Conservation (phyloP, 257 asterid species). For the Oldenlandia corymbosa region DNA sequence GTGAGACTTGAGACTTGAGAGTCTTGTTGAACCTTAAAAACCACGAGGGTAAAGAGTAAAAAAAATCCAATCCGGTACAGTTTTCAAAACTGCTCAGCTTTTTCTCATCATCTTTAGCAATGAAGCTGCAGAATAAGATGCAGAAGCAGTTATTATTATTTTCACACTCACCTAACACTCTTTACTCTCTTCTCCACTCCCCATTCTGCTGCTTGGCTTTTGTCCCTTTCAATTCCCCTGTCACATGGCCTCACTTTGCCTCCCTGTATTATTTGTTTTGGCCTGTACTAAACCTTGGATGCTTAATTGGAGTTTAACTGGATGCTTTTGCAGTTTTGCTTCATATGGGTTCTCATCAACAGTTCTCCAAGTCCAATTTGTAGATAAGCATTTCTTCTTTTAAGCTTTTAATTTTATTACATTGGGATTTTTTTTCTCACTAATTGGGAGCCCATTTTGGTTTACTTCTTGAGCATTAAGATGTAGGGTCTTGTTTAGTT, state of each 20-base stretch:
- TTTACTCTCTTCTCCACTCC: background rate
- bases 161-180: constrained; percentile 17
- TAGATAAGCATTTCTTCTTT: background rate
- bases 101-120: constrained; percentile 3
- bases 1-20: too few relatives aligned
- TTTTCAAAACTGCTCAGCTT: background rate
- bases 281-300: constrained; percentile 6
- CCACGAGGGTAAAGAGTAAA: background rate
- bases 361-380: too few relatives aligned
- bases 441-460: background rate
- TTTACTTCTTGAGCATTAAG: background rate
- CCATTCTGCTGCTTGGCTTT: constrained; percentile 1
- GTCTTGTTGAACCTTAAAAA: constrained; percentile 6
- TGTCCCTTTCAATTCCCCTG: constrained; percentile 14
- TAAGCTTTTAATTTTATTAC: background rate
- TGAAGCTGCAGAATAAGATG: constrained; percentile 8
- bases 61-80: constrained; percentile 1
- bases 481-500: constrained; percentile 5
- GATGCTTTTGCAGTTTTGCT: constrained; percentile 2
- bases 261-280: constrained; percentile 10
- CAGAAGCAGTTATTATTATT: constrained; percentile 15
- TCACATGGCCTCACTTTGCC: constrained; percentile 9
- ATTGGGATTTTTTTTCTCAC: background rate
- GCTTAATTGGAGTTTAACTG: constrained; percentile 8
- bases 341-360: constrained; percentile 6